These are phyloP conservation scores for Myxozyma vanderwaltii DNA, from an alignment of 805 yeast species.

Conservation along the genomic window DNA sequence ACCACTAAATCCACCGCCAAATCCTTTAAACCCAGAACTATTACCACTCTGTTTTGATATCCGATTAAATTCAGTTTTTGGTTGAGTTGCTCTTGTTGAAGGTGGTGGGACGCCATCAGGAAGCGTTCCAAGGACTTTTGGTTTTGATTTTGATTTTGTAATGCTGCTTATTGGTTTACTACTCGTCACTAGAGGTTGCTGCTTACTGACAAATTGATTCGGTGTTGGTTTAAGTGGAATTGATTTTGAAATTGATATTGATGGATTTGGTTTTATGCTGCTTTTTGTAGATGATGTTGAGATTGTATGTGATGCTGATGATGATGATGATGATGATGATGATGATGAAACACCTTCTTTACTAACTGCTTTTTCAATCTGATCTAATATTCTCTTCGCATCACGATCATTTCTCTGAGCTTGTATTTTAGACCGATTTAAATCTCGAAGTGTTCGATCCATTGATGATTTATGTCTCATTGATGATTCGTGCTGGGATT, in stretches of 20 bases:
- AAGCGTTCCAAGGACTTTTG: slow-evolving; percentile 1
- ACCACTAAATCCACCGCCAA: not conserved
- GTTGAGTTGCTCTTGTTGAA: not conserved
- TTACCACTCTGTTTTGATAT: slow-evolving; percentile 1
- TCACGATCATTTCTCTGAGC: slow-evolving; percentile 22
- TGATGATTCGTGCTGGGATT: slow-evolving; percentile 35
- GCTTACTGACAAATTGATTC: not conserved
- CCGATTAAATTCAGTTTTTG: slow-evolving; percentile 1
- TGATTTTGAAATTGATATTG: not conserved
- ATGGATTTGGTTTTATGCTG: not conserved
- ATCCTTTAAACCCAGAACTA: not conserved
- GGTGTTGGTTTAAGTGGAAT: too few relatives aligned
- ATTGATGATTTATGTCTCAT: slow-evolving; percentile 31
- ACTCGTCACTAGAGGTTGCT: not conserved
- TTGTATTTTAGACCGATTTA: slow-evolving; percentile 31
- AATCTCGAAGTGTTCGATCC: slow-evolving; percentile 27
- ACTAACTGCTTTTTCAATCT: slow-evolving; percentile 26
- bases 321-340: too few relatives aligned
- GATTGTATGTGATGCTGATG: too few relatives aligned
- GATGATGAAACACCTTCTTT: not conserved
- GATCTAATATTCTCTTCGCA: slow-evolving; percentile 22
- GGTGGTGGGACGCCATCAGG: slow-evolving; percentile 6
- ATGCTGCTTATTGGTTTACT: not conserved
- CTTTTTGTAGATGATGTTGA: not conserved
- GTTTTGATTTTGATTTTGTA: not conserved